Conservation (phyloP, 2,329 filamentous ascomycete species). For the Ophiostoma sp. region DNA sequence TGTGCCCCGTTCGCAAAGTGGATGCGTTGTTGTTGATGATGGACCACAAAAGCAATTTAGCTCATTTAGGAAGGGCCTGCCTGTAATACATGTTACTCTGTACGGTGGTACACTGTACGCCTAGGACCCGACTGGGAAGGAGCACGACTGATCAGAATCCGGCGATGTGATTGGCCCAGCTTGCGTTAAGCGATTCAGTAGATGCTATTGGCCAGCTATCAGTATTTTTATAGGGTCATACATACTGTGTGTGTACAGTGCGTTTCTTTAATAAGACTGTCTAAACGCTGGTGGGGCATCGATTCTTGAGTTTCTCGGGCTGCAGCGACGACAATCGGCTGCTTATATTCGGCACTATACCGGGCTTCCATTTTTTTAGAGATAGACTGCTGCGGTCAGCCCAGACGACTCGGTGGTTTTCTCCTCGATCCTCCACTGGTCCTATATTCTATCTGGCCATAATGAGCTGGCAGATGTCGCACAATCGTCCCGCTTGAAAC, state of each 20-base stretch:
- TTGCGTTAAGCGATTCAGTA: not conserved
- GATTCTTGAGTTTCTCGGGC: not conserved
- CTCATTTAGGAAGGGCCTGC: not conserved
- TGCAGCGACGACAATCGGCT: not conserved
- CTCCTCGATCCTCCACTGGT: not conserved
- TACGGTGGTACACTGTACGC: too few species aligned
- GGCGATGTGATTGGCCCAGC: not conserved
- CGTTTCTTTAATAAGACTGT: too few species aligned
- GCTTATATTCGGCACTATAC: not conserved
- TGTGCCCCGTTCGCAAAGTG: not conserved
- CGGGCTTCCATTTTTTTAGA: too few species aligned
- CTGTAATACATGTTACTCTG: too few species aligned
- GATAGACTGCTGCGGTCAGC: too few species aligned
- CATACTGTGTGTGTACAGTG: not conserved
- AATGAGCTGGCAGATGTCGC: not conserved
- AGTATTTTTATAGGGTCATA: too few species aligned
- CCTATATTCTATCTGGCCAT: not conserved
- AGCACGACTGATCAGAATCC: not conserved
- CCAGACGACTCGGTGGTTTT: not conserved
- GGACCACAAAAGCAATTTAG: not conserved
- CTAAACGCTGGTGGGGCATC: not conserved
- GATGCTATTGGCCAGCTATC: not conserved
- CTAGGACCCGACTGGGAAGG: not conserved
- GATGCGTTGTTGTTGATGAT: conserved; percentile 11
- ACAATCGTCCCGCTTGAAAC: not conserved